Base-by-base conservation (phyloP, 352 stramenopile genomes). In the Elongisporangium anandrum region DNA sequence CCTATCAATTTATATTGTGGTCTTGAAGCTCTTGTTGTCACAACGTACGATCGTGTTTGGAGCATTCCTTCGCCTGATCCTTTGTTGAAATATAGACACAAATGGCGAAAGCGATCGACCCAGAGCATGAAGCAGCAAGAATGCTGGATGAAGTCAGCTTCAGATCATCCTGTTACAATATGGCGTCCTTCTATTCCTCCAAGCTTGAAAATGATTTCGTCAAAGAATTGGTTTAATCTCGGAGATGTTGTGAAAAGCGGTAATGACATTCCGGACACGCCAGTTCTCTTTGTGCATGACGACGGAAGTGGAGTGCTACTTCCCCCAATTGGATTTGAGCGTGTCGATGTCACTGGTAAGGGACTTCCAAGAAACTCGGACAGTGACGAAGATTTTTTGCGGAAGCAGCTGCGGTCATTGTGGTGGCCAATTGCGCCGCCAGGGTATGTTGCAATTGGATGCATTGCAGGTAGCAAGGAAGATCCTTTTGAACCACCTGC, bases 351-450 rank as follows among this genome's bases (percentile, higher is more conserved):
- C 20, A 90, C 81, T 29, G 87, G 85, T 8, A 94, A 90, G 60
- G 87, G 87, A 0, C 65, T 95, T 8, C 87, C 85, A 15, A 76
- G 69, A 53, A 95, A 94, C 59, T 90, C 81, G 0, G 80, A 90
- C 23, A 82, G 69, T 20, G 77, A 93, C 47, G 59, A 66, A 0
- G 83, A 93, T 24, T 89, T 94, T 34, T 77, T 92, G 24, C 79
- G 76, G n/a, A 95, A 95, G 61, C 85, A 95, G 34, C 56, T 91
- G 16, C 83, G 87, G 0, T 94, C 81, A 0, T 56, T 95, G 29
- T 95, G 87, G 87, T 94, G 83, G 81, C 87, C 87, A 7, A 73
- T 94, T 29, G 80, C 87, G 2, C 87, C 87, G 1, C 68, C 81
- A 17, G 87, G 85, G 0, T 96, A 94, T 38, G 75, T 93, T 2